Evolutionary conservation across 176 grass and related monocot genomes (phyloP), one percentile per base, ranked within the genome.

Genomic region (Aegilops umbellulata): DNA sequence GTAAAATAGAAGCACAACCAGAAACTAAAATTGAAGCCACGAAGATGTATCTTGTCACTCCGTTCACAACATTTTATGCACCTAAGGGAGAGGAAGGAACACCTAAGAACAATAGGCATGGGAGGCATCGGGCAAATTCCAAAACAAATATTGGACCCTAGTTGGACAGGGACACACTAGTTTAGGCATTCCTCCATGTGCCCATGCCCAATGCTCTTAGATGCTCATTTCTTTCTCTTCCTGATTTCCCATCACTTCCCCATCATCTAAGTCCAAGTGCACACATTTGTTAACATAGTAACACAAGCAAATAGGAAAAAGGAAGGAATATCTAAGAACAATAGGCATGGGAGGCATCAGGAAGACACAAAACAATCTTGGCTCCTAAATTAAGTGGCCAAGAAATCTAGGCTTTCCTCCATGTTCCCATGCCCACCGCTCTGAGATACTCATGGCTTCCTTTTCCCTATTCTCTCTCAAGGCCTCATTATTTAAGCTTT

Each of bases 291-390:
- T 47, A 5, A 47, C 1, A 14, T 15, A 47, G 16, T 47, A 16
- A 4, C 46, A 46, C 14, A 47, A 47, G 46, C 4, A 14, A 47
- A 47, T 47, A 47, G 46, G 13, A 47, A 47, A 47, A 47, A 41
- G 14, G 46, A 47, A 47, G 46, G 62, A 29, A 29, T 29, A 68
- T 29, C 19, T 46, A 69, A 81, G 60, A 66, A 60, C 66, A 80
- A 34, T 74, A 84, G 55, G 75, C 39, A 80, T 60, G 60, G 46
- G 77, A 89, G 69, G 82, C 77, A 81, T 85, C 30, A 24, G 76
- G 66, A 84, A 60, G 72, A 55, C 30, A 57, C 42, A n/a, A 12
- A 41, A 41, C 38, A 41, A 41, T 41, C 38, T 41, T 41, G 3
- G 9, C 38, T 3, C 38, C 38, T 41, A 41, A 41, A 41, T 41